Conservation (phyloP, 2,329 filamentous ascomycete species). For the Penicillium griseofulvum region DNA sequence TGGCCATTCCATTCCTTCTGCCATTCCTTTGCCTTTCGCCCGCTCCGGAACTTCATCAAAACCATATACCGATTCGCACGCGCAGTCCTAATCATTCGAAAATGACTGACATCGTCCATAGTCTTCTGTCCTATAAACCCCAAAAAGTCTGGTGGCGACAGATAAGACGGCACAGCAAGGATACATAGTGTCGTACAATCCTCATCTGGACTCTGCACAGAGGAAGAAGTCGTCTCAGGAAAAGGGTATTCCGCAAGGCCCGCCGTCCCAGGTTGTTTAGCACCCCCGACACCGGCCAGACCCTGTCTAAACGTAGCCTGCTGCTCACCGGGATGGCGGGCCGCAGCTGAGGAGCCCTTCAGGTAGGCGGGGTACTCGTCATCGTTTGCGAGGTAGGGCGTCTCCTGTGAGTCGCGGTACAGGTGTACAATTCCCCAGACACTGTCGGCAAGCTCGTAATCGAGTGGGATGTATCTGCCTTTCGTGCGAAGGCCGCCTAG, state of each 20-base stretch:
- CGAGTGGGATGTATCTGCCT: constrained; percentile 71
- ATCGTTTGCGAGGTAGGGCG: constrained; percentile 52
- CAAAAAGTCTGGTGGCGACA: constrained; percentile 85
- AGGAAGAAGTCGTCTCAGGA: constrained; percentile 15
- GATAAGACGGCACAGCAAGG: constrained; percentile 88
- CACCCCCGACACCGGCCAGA: constrained; percentile 16
- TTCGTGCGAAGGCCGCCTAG: constrained; percentile 73
- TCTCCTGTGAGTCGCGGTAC: constrained; percentile 81
- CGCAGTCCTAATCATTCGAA: constrained; percentile 88
- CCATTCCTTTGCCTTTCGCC: constrained; percentile 73
- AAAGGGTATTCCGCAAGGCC: constrained; percentile 18
- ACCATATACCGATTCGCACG: constrained; percentile 91
- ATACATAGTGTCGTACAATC: constrained; percentile 89
- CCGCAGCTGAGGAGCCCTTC: constrained; percentile 38
- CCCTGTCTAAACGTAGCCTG: constrained; percentile 12
- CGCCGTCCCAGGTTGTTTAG: not conserved
- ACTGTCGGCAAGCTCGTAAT: constrained; percentile 69
- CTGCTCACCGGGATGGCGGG: constrained; percentile 27
- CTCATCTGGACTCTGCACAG: constrained; percentile 36
- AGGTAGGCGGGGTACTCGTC: constrained; percentile 48
- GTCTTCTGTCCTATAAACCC: constrained; percentile 89
- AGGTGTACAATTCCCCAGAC: constrained; percentile 94
- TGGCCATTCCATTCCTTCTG: constrained; percentile 86
- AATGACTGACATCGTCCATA: constrained; percentile 83
- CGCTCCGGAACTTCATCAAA: constrained; percentile 85